Base-by-base conservation (phyloP, 306 rosid genomes). In the Prunus campanulata region DNA sequence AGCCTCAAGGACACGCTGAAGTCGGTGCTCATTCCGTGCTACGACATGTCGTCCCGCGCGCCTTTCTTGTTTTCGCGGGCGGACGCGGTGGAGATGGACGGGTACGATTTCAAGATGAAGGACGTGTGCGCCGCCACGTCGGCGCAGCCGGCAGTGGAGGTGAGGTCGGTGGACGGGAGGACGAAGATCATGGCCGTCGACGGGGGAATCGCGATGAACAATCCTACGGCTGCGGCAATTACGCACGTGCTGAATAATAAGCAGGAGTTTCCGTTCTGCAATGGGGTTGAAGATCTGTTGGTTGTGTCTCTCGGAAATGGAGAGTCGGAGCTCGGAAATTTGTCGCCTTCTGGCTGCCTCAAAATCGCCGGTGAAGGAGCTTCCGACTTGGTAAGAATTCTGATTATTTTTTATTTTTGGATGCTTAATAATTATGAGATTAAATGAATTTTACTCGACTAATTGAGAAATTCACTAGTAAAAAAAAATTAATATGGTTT, bases 1-100 rank as follows among this genome's bases (percentile, higher is more conserved):
- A 90, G 90, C 0, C 60, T 94, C 71, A 90, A 80, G 79, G 98
- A 94, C 83, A 94, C 98, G 66, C 64, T 94, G 87, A 92, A 90
- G 74, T 84, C 98, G 75, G 90, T 92, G 59, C 48, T 94, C 85
- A 86, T 94, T 57, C 97, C 97, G 1, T 94, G 98, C 89, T 92
- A 92, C 88, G 98, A 94, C 81, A 92, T 94, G 71, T 61, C 91
- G 47, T 89, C 97, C 18, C 87, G 94, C 78, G 93, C 96, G 9
- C 97, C 98, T 35, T 92, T 94, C 74, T 77, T 94, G 77, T 92
- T 94, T 86, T 94, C 98, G 65, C 95, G 98, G 80, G 97, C 98
- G 72, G 98, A 92, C 73, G 98, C 98, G 3, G 77, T 88, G 46
- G 98, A 94, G 81, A 68, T 90, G 83, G 98, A 94, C 88, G 89